phyloP scores from a whole-genome alignment of 805 yeast genomes.

The Nakazawaea pomicola region DNA sequence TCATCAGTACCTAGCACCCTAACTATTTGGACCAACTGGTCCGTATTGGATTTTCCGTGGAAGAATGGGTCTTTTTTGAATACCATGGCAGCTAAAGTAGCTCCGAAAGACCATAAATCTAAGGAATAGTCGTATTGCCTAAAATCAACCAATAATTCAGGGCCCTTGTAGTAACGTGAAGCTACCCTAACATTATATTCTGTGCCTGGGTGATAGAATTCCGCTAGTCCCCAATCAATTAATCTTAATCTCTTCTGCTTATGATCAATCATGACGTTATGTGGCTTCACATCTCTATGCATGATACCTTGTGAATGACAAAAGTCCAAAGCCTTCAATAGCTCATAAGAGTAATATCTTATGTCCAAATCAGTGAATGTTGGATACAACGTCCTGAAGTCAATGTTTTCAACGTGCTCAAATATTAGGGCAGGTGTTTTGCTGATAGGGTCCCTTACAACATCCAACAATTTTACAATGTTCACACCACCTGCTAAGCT shows the following conservation, averaged over 20 bases:
- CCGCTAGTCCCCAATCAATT: constrained; percentile 96
- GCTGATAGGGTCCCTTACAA: constrained; percentile 73
- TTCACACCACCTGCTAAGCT: constrained; percentile 84
- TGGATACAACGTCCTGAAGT: constrained; percentile 77
- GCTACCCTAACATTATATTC: constrained; percentile 94
- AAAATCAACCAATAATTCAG: constrained; percentile 81
- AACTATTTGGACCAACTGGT: constrained; percentile 86
- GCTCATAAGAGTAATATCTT: constrained; percentile 76
- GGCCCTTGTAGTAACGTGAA: constrained; percentile 89
- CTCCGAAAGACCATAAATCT: constrained; percentile 93
- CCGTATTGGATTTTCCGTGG: constrained; percentile 86
- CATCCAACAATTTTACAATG: constrained; percentile 69
- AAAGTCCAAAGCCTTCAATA: constrained; percentile 79
- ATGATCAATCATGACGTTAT: constrained; percentile 93
- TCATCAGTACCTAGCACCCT: constrained; percentile 85
- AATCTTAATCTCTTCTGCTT: constrained; percentile 61
- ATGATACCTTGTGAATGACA: constrained; percentile 94
- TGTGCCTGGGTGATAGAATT: constrained; percentile 83
- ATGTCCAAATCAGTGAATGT: constrained; percentile 71
- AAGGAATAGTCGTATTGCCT: constrained; percentile 87
- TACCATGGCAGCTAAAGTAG: constrained; percentile 85
- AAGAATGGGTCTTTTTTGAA: constrained; percentile 91
- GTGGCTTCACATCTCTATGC: constrained; percentile 95
- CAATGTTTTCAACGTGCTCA: constrained; percentile 79
- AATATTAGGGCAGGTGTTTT: constrained; percentile 86